Conservation (phyloP, 2,329 filamentous ascomycete species). For the Magnaporthales sp. region DNA sequence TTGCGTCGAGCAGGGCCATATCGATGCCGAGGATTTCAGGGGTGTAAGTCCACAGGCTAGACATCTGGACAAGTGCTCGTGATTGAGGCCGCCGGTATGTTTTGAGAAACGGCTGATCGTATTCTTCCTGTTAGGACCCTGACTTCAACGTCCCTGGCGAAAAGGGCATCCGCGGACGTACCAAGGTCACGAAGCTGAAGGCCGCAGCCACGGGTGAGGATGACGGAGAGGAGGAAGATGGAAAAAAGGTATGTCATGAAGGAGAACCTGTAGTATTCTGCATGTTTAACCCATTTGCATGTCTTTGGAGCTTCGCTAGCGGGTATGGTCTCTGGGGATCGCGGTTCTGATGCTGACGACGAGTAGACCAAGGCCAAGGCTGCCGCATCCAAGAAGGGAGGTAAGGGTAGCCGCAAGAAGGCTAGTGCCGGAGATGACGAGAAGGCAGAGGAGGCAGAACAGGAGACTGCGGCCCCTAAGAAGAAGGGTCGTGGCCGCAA, state of each 20-base stretch:
- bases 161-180: slow-evolving; percentile 49
- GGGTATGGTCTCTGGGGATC: too few species aligned
- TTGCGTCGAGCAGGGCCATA: slow-evolving; percentile 68
- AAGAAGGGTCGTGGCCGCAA: slow-evolving; percentile 15
- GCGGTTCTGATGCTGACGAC: slow-evolving; percentile 10
- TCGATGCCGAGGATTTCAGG: slow-evolving; percentile 80
- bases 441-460: slow-evolving; percentile 23
- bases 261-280: not conserved
- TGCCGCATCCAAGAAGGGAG: slow-evolving; percentile 20
- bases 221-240: slow-evolving; percentile 14
- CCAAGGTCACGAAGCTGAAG: slow-evolving; percentile 19
- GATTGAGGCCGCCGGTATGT: not conserved
- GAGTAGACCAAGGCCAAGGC: slow-evolving; percentile 16
- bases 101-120: not conserved
- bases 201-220: slow-evolving; percentile 21
- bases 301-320: too few species aligned
- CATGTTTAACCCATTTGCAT: not conserved
- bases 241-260: slow-evolving; percentile 13
- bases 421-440: slow-evolving; percentile 16
- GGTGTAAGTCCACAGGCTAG: slow-evolving; percentile 50
- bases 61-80: slow-evolving; percentile 4
- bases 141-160: slow-evolving; percentile 64
- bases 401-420: slow-evolving; percentile 29
- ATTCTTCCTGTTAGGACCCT: slow-evolving; percentile 47
- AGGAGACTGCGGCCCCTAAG: slow-evolving; percentile 23